Evolutionary conservation across 192 early-diverging fungal genomes (phyloP), one percentile per base, ranked within the genome.

Genomic region (Linnemannia elongata): DNA sequence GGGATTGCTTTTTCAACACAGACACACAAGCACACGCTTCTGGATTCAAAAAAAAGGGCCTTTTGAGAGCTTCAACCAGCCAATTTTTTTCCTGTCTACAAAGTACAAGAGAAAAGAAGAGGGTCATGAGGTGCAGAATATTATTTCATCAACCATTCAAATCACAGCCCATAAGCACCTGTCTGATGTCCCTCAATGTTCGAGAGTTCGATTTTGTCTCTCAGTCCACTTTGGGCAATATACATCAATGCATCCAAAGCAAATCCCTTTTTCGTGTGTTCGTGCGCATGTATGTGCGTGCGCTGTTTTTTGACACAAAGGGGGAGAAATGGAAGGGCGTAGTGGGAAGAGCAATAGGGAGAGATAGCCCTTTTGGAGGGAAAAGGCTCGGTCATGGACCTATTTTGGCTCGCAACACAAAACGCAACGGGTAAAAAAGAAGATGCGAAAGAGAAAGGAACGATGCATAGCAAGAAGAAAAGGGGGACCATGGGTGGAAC

Each of bases 141-240:
- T 63, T 10, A 63, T 33, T 63, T 33, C 60, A 66, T 30, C n/a
- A n/a, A 9, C 60, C 60, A 66, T 33, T 33, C 60, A 66, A 30
- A 66, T 35, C 30, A 66, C 60, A 66, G 60, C 60, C 60, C n/a
- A 33, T 30, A 66, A 66, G 30, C 60, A 66, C 60, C 60, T 66
- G 60, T 24, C n/a, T 55, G 18, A 20, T 24, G n/a, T 24, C n/a
- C 7, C 24, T 60, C n/a, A 10, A 5, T 60, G 8, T 60, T 24
- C 22, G n/a, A 60, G 22, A 27, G n/a, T 60, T 60, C 27, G 22
- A 12, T 66, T 66, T 27, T 66, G 60, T 66, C 60, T 66, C 60
- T 66, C 60, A 30, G 60, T 66, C 60, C 27, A 30, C 60, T 66
- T 66, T 66, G 60, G 60, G 60, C 12, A 13, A 66, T 9, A 12